A percentile compares a stretch with the other conserved stretches of the same genome.
phyloP scores from a whole-genome alignment of 140 eudicot species.

The Cichorium intybus region DNA sequence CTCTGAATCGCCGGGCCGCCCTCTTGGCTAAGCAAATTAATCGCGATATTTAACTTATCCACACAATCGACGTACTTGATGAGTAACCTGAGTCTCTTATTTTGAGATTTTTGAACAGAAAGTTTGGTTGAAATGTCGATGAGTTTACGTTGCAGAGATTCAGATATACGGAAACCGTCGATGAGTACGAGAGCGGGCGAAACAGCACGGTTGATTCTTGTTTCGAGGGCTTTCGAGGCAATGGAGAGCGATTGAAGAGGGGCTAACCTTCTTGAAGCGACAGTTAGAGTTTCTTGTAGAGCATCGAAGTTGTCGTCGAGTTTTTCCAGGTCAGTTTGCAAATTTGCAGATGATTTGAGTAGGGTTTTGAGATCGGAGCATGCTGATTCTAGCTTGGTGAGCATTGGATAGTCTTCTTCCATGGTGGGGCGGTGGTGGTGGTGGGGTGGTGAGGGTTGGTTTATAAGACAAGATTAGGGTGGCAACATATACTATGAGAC shows the following conservation, averaged over 20 bases:
- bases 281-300: conserved; percentile 41
- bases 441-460: conserved; percentile 10
- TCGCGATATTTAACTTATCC: conserved; percentile 48
- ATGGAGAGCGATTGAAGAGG: conserved; percentile 75
- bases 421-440: conserved; percentile 21
- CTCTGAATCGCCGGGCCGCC: conserved; percentile 78
- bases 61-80: conserved; percentile 68
- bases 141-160: conserved; percentile 55
- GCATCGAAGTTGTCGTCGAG: conserved; percentile 38
- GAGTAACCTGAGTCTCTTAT: conserved; percentile 41
- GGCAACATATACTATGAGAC: conserved; percentile 31
- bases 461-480: conserved; percentile 38
- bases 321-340: conserved; percentile 40
- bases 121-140: conserved; percentile 46
- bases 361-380: conserved; percentile 57
- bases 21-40: conserved; percentile 54
- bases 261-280: conserved; percentile 60
- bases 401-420: conserved; percentile 43
- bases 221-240: conserved; percentile 66
- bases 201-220: conserved; percentile 74
- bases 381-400: conserved; percentile 45
- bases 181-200: conserved; percentile 72
- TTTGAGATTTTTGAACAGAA: conserved; percentile 26
- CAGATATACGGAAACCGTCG: conserved; percentile 60
- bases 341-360: conserved; percentile 32